Evolutionary conservation across 176 grass and related monocot species (phyloP), one percentile per base, ranked within the genome.

Genomic region (Lolium perenne): DNA sequence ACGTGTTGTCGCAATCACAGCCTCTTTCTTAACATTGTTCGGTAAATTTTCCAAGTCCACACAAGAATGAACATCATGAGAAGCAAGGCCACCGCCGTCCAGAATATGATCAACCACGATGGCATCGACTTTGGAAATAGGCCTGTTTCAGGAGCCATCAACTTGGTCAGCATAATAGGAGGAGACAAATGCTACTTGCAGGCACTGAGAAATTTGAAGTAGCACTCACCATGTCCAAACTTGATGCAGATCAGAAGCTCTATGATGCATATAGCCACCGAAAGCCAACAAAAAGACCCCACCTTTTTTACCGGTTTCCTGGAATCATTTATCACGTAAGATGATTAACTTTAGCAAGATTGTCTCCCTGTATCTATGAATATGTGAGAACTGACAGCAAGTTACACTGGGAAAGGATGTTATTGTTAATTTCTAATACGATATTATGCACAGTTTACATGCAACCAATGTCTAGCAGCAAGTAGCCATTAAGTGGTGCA

Each of bases 171-270:
- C 56, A 73, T 41, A n/a, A 4, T 77, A 47, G 6, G 23, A 26
- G 14, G 25, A 79, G 15, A 32, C 47, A 49, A 41, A 86, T 22
- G 83, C 14, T 66, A 47, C 17, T 54, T 25, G 10, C 38, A 38
- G 58, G 13, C 50, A 5, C 29, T 7, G 80, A 38, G 22, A 82
- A 85, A 23, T 18, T 32, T 32, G 3, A 29, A 82, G 7, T 12
- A 40, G 45, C 21, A 49, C 78, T 76, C 55, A 99, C 97, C 97
- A 65, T 91, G 79, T 23, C 97, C 93, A 83, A 99, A 99, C 79
- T 99, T 99, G 66, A 96, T 92, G 81, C 97, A 96, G 45, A 96
- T 91, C 72, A 99, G 94, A 86, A 99, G 97, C 76, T 99, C 97
- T 40, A 99, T 70, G 64, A 99, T 94, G 94, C 97, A 99, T 80